Evolutionary conservation across 1,139 yeast species (phyloP), one percentile per base, ranked within the genome.

Genomic region (Scheffersomyces stambukii): DNA sequence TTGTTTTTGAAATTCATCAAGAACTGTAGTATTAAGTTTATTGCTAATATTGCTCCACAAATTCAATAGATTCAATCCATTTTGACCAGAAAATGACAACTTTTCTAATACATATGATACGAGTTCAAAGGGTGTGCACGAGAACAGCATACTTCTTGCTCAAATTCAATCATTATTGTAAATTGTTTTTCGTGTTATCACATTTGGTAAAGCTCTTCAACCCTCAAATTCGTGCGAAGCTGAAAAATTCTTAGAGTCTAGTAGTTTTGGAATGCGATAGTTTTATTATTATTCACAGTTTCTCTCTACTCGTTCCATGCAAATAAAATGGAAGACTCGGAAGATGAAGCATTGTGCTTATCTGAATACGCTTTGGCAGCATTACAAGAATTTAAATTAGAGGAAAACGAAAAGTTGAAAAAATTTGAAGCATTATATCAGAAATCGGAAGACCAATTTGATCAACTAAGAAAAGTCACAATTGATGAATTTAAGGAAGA

Each of bases 401-500:
- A 86, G 53, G 89, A 85, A 50, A 52, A 68, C 19, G 65, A 68
- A 27, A 71, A 85, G 38, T 53, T 64, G 12, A 74, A 77, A 37
- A 68, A 75, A 35, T 85, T 88, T 48, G 71, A 69, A 24, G 57
- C 68, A 33, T 56, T 88, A 27, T 67, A 70, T 40, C 56, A 66
- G 28, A 64, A 66, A 27, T 84, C 94, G 1, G 85, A 84, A 43
- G 63, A 64, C 23, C 64, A 64, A 20, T 73, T 64, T 39, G 71
- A 57, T 22, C 36, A 42, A 6, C 46, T 47, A 15, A 33, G 44
- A 28, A 36, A 41, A 6, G 31, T 64, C 9, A 42, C 75, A 16
- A 83, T 83, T 54, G 79, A 75, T 27, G 62, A 72, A 19, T 88
- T 88, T 54, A 70, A 81, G 49, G 96, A 88, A 55, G 95, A 88